A percentile compares a stretch with the other conserved stretches of the same genome.
These are phyloP conservation scores for Chlorella sp. DNA, from an alignment of 139 green algal genomes.

Conservation along the genomic window DNA sequence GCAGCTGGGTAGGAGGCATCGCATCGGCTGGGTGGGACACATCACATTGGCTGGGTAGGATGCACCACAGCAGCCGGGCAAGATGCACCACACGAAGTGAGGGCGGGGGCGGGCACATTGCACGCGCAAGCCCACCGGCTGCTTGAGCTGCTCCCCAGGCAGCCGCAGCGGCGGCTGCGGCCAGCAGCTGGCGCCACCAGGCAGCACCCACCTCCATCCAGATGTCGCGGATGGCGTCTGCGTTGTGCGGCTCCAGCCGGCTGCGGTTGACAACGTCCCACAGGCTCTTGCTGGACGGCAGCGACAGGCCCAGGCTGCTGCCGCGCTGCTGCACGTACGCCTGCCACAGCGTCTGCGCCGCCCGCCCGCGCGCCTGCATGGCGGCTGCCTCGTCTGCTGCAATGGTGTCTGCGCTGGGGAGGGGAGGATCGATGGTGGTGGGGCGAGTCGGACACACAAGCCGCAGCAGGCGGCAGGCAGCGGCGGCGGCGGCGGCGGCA, in stretches of 20 bases:
- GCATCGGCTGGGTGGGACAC: no score
- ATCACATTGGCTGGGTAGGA: background rate
- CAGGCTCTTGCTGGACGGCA: slow-evolving; percentile 41
- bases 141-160: no score
- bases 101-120: no score
- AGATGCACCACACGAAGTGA: no score
- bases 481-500: no score
- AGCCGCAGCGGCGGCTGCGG: background rate
- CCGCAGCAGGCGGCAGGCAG: no score
- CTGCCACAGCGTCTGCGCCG: slow-evolving; percentile 25
- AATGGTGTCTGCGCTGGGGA: no score
- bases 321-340: slow-evolving; percentile 11
- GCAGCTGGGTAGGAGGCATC: no score
- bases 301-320: slow-evolving; percentile 6
- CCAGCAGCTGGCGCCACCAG: background rate
- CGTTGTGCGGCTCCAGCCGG: slow-evolving; percentile 43
- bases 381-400: background rate
- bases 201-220: slow-evolving; percentile 44
- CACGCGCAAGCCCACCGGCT: no score
- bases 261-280: slow-evolving; percentile 48
- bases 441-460: no score
- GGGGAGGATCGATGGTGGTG: no score
- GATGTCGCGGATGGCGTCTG: slow-evolving; percentile 41
- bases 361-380: slow-evolving; percentile 16
- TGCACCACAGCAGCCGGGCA: background rate